Evolutionary conservation across 768 basidiomycete species (phyloP), one percentile per base, ranked within the genome.

Genomic region (Boletus barrowsii): DNA sequence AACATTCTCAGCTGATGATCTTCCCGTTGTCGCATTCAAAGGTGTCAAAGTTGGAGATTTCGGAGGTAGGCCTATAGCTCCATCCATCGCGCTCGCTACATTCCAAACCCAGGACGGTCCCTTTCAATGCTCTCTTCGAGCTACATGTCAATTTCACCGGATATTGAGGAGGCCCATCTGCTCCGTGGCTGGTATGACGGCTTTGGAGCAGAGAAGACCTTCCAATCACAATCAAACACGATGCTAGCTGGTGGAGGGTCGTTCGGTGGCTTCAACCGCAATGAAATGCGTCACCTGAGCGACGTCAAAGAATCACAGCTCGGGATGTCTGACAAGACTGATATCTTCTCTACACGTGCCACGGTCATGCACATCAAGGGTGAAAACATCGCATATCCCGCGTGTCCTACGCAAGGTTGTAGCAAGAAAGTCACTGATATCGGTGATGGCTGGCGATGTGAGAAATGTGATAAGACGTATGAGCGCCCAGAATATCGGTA

Each of bases 171-270:
- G 52, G 90, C 90, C 1, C 91, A 93, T 65, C 65, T 74, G 2
- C 78, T 98, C 41, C 83, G 92, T 44, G 97, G 96, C 39, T 99
- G 97, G 97, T 98, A 84, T 68, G 92, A 95, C 55, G 78, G 79
- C 10, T 71, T 77, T 18, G 96, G 94, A 2, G 69, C 77, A 1
- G 73, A 75, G 2, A 72, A 81, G 39, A 70, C 78, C 1, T 98
- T 94, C 81, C 81, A 87, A 40, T 79, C 91, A 0, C 87, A 91
- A 67, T 79, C 85, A 13, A 81, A 72, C 53, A 54, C 72, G 3
- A 52, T 62, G 6, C 73, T 71, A 8, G 60, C 67, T 10, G 76
- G 75, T 43, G 74, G 70, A 33, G 73, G 71, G 2, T 75, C 76
- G 4, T 64, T 61, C 33, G 67, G 74, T 1, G 67, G 72, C 36